phyloP scores from a whole-genome alignment of 768 basidiomycete genomes.

The Boletellus ananas region DNA sequence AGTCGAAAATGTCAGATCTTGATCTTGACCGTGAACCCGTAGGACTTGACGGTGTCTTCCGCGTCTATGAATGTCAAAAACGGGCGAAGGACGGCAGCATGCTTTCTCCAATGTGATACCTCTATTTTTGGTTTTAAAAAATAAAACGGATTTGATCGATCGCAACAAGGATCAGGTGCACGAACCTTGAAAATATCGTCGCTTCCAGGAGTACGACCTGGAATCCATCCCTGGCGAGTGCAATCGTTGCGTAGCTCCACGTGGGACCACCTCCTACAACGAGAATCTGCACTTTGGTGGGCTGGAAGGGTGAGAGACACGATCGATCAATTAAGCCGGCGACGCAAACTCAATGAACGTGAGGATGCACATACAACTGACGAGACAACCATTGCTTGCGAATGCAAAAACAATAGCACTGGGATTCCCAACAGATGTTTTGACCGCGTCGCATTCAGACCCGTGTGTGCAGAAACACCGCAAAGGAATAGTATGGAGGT shows the following conservation, averaged over 20 bases:
- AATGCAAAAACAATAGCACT: background rate
- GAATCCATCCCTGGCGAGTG: slow-evolving; percentile 12
- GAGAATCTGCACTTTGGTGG: slow-evolving; percentile 5
- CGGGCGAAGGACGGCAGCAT: slow-evolving; percentile 3
- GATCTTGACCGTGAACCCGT: slow-evolving; percentile 12
- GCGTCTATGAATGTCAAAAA: slow-evolving; percentile 11
- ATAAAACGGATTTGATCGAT: too few relatives aligned
- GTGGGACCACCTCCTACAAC: slow-evolving; percentile 13
- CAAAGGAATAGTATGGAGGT: too few relatives aligned
- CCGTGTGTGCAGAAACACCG: too few relatives aligned
- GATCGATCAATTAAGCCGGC: too few relatives aligned
- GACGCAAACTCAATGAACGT: background rate
- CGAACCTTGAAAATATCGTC: slow-evolving; percentile 9
- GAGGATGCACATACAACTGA: background rate
- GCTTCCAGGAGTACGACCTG: slow-evolving; percentile 10
- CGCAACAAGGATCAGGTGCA: background rate
- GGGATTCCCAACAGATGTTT: too few relatives aligned
- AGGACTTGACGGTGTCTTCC: slow-evolving; percentile 3
- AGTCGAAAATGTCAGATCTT: background rate
- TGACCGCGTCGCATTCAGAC: too few relatives aligned
- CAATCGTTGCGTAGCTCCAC: slow-evolving; percentile 8
- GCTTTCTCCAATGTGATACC: slow-evolving; percentile 17
- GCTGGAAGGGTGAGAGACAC: background rate
- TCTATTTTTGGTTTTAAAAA: background rate
- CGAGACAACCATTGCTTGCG: background rate